Percentiles rank a stretch among this genome's conserved stretches.
phyloP scores from a whole-genome alignment of 148 eudicot species.

The Selenicereus undatus region DNA sequence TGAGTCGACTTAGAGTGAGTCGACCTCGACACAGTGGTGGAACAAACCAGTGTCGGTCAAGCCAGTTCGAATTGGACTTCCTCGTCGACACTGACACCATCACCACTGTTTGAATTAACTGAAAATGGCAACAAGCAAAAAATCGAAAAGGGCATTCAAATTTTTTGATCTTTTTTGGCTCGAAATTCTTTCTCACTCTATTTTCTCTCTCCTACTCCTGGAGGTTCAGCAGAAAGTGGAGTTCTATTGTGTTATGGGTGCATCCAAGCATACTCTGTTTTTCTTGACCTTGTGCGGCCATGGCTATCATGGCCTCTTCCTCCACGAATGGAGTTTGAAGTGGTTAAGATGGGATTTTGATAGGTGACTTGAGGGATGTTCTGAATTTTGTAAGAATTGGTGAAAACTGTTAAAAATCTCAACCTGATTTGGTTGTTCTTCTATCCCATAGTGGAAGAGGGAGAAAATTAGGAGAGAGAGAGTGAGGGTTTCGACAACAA shows the following conservation, averaged over 20 bases:
- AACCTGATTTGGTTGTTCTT: too few relatives aligned
- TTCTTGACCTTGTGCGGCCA: too few relatives aligned
- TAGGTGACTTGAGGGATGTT: too few relatives aligned
- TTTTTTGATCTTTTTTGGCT: not conserved
- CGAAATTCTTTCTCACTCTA: not conserved
- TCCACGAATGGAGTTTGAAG: too few relatives aligned
- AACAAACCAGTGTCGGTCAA: constrained; percentile 44
- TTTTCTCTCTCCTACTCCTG: not conserved
- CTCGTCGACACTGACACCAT: constrained; percentile 30
- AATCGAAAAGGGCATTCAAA: not conserved
- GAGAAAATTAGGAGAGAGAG: too few relatives aligned
- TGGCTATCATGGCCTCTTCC: too few relatives aligned
- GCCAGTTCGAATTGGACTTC: constrained; percentile 55
- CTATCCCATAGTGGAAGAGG: too few relatives aligned
- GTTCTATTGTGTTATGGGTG: not conserved
- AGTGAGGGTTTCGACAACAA: too few relatives aligned
- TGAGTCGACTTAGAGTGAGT: constrained; percentile 24
- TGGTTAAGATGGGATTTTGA: too few relatives aligned
- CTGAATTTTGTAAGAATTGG: too few relatives aligned
- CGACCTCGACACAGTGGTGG: constrained; percentile 21
- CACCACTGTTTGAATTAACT: not conserved
- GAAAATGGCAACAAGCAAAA: not conserved
- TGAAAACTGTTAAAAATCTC: too few relatives aligned
- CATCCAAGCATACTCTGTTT: too few relatives aligned
- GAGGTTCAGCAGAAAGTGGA: not conserved